Percentiles rank a stretch among this genome's conserved stretches.
Conservation (phyloP, 2,329 filamentous ascomycete species). For the Cryoendolithus antarcticus region DNA sequence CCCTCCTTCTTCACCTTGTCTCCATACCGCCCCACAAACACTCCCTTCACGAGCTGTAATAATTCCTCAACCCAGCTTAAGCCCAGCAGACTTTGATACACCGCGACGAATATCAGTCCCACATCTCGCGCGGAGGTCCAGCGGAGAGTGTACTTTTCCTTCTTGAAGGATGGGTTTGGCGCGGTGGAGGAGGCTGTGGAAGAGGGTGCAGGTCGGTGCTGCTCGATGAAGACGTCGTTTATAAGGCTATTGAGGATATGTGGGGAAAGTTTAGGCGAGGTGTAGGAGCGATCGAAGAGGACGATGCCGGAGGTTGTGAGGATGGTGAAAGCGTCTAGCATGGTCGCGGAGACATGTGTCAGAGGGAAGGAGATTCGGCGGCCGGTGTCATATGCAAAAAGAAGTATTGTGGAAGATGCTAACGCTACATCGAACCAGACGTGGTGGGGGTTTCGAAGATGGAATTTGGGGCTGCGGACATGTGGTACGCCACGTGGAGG, state of each 20-base stretch:
- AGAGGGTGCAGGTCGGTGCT: too few relatives aligned
- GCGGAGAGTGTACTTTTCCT: constrained; percentile 88
- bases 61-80: constrained; percentile 96
- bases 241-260: constrained; percentile 90
- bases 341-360: constrained; percentile 27
- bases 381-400: too few relatives aligned
- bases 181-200: constrained; percentile 16
- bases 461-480: too few relatives aligned
- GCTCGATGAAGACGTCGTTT: constrained; percentile 89
- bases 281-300: constrained; percentile 84
- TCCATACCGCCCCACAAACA: constrained; percentile 83
- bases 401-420: too few relatives aligned
- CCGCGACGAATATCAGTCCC: constrained; percentile 84
- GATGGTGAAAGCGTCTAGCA: constrained; percentile 96
- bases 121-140: constrained; percentile 90
- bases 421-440: too few relatives aligned
- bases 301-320: constrained; percentile 92
- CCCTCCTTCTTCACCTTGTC: constrained; percentile 74
- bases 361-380: too few relatives aligned
- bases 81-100: constrained; percentile 90
- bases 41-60: constrained; percentile 82
- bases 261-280: constrained; percentile 52
- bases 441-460: too few relatives aligned
- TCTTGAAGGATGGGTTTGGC: constrained; percentile 64
- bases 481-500: too few relatives aligned